A percentile compares a stretch with the other conserved stretches of the same genome.
These are phyloP conservation scores for Dillenia turbinata DNA, from an alignment of 164 flowering plant genomes.

Conservation along the genomic window DNA sequence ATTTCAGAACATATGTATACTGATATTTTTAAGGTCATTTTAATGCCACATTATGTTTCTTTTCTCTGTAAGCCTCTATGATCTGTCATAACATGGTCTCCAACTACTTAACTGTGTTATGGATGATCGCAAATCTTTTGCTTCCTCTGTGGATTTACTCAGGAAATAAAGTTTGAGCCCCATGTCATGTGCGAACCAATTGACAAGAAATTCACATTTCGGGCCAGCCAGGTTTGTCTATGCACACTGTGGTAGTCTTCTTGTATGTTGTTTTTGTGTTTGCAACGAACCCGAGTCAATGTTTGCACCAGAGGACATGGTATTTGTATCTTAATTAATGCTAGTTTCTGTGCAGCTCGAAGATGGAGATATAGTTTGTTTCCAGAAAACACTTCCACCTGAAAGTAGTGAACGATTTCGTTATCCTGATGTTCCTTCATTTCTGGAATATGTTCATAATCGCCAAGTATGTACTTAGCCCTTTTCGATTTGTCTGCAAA, in stretches of 20 bases:
- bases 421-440: constrained; percentile 73
- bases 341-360: constrained; percentile 46
- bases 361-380: constrained; percentile 81
- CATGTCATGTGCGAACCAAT: constrained; percentile 69
- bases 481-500: not conserved
- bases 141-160: constrained; percentile 9
- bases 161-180: constrained; percentile 88
- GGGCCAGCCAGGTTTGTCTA: constrained; percentile 54
- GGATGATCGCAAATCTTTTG: not conserved
- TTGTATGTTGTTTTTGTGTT: not conserved
- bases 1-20: no score
- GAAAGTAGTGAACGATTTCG: constrained; percentile 36
- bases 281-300: not conserved
- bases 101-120: no score
- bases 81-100: no score
- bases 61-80: no score
- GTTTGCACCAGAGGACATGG: no score
- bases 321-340: not conserved
- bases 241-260: not conserved
- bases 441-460: constrained; percentile 74
- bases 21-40: no score
- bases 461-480: constrained; percentile 44
- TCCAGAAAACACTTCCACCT: constrained; percentile 39
- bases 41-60: no score
- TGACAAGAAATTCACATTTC: constrained; percentile 49